These are phyloP conservation scores for Lathyrus oleraceus DNA, from an alignment of 306 rosid genomes.

Conservation along the genomic window DNA sequence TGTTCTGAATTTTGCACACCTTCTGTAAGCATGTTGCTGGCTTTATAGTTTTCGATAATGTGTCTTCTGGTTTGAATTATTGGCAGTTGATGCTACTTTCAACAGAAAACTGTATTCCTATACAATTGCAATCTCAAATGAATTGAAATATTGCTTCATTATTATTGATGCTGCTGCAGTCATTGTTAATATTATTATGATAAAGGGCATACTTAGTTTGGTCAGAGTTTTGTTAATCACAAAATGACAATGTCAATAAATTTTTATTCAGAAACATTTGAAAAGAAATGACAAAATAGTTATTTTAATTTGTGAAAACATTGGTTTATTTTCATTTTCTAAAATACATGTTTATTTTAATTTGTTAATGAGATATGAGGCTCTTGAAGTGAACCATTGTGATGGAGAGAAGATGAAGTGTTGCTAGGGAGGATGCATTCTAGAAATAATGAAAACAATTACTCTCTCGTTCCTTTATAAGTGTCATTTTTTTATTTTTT, in stretches of 20 bases:
- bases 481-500: no score
- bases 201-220: not conserved
- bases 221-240: not conserved
- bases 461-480: no score
- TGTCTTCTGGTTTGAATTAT: constrained; percentile 4
- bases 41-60: constrained; percentile 6
- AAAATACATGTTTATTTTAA: no score
- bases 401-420: no score
- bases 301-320: not conserved
- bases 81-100: constrained; percentile 14
- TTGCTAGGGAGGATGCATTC: no score
- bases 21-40: constrained; percentile 1
- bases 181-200: not conserved
- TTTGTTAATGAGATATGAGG: no score
- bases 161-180: not conserved
- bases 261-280: not conserved
- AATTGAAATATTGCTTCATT: not conserved
- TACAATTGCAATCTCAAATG: constrained; percentile 19
- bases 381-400: no score
- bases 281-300: not conserved
- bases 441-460: no score
- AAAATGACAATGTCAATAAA: constrained; percentile 11
- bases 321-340: no score
- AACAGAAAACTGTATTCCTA: not conserved
- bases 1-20: not conserved